Conservation (phyloP, 148 eudicot genomes). For the Rhododendron ferrugineum region DNA sequence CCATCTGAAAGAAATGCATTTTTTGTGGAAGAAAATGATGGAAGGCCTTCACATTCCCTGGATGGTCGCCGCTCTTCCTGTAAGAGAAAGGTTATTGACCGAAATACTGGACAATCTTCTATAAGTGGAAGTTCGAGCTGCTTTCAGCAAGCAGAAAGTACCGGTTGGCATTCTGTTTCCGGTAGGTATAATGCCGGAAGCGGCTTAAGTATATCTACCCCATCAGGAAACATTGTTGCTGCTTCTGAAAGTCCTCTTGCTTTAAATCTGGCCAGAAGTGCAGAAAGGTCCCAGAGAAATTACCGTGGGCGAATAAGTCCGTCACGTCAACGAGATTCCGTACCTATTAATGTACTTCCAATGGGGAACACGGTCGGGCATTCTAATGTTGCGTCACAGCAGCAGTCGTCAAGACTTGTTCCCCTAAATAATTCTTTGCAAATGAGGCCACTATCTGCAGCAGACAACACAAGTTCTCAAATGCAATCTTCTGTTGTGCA, state of each 20-base stretch:
- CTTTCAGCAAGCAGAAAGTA: slow-evolving; percentile 38
- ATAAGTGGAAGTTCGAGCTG: slow-evolving; percentile 41
- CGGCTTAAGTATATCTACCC: slow-evolving; percentile 22
- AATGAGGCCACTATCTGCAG: slow-evolving; percentile 28
- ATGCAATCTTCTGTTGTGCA: slow-evolving; percentile 30
- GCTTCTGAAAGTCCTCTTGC: slow-evolving; percentile 33
- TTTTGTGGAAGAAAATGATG: slow-evolving; percentile 46
- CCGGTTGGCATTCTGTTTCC: slow-evolving; percentile 44
- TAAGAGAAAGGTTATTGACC: slow-evolving; percentile 80
- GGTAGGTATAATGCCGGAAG: slow-evolving; percentile 27
- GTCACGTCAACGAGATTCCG: slow-evolving; percentile 36
- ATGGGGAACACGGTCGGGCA: slow-evolving; percentile 23
- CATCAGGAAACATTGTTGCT: slow-evolving; percentile 28
- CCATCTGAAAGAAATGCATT: slow-evolving; percentile 48
- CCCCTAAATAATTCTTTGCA: slow-evolving; percentile 45
- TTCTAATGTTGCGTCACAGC: slow-evolving; percentile 24
- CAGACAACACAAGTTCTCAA: slow-evolving; percentile 29
- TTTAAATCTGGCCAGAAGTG: slow-evolving; percentile 26
- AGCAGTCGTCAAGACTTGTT: slow-evolving; percentile 39
- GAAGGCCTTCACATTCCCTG: slow-evolving; percentile 46
- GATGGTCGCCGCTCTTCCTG: slow-evolving; percentile 63
- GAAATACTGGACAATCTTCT: slow-evolving; percentile 69
- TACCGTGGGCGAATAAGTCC: slow-evolving; percentile 51
- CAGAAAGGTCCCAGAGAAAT: slow-evolving; percentile 50
- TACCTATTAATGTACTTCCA: slow-evolving; percentile 26